Conservation (phyloP, 2,329 filamentous ascomycete species). For the Calycina marina region DNA sequence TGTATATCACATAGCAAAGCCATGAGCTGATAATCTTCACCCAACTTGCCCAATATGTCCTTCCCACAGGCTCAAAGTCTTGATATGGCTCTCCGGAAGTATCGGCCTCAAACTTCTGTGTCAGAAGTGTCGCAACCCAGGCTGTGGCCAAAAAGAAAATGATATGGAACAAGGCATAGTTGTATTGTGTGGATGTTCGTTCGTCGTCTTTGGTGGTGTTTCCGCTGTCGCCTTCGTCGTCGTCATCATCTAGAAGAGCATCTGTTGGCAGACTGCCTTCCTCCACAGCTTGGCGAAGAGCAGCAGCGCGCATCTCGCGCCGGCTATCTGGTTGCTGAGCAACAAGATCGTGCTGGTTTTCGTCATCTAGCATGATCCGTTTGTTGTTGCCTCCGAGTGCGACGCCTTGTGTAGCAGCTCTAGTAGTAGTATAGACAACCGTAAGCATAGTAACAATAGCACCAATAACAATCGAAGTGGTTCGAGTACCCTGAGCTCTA, state of each 20-base stretch:
- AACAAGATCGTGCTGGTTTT: slow-evolving; percentile 78
- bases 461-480: slow-evolving; percentile 80
- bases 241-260: slow-evolving; percentile 60
- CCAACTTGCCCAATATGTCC: slow-evolving; percentile 97
- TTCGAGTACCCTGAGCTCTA: slow-evolving; percentile 71
- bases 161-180: slow-evolving; percentile 87
- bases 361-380: slow-evolving; percentile 46
- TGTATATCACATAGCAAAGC: slow-evolving; percentile 90
- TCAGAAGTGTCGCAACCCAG: slow-evolving; percentile 87
- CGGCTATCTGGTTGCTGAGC: slow-evolving; percentile 67
- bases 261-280: slow-evolving; percentile 85
- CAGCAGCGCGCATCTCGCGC: slow-evolving; percentile 85
- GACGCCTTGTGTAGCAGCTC: slow-evolving; percentile 81
- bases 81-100: slow-evolving; percentile 44
- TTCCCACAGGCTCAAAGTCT: slow-evolving; percentile 82
- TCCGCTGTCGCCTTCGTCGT: slow-evolving; percentile 44
- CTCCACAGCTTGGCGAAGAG: slow-evolving; percentile 80
- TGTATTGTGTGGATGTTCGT: slow-evolving; percentile 81
- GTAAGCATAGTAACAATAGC: slow-evolving; percentile 94
- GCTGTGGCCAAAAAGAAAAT: slow-evolving; percentile 95
- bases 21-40: slow-evolving; percentile 97
- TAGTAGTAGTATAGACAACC: slow-evolving; percentile 92
- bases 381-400: slow-evolving; percentile 51
- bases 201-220: slow-evolving; percentile 71
- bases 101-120: slow-evolving; percentile 54